These are phyloP conservation scores for Plicaturopsis crispa DNA, from an alignment of 768 basidiomycete genomes.

Conservation along the genomic window DNA sequence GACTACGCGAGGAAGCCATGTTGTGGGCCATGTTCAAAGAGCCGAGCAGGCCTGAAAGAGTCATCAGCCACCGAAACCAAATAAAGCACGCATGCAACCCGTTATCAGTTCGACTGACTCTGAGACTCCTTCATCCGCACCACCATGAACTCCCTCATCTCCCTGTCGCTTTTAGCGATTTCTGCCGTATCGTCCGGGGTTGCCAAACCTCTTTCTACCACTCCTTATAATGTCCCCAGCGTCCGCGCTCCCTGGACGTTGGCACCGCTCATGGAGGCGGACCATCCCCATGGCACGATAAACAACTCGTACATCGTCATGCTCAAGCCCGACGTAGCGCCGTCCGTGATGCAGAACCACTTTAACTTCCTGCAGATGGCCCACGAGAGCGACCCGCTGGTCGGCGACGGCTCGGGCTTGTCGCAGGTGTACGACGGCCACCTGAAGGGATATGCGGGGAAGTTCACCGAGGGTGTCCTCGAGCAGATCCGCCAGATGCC, in stretches of 20 bases:
- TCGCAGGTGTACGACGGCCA: constrained; percentile 73
- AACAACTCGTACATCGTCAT: constrained; percentile 95
- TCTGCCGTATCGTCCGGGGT: constrained; percentile 25
- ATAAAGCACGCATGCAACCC: too few relatives aligned
- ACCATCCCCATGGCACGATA: constrained; percentile 65
- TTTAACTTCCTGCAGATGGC: constrained; percentile 65
- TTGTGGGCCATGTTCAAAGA: too few relatives aligned
- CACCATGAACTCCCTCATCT: constrained; percentile 26
- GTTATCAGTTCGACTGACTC: too few relatives aligned
- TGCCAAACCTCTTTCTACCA: constrained; percentile 39
- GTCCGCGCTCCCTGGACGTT: constrained; percentile 37
- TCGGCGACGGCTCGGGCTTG: constrained; percentile 41
- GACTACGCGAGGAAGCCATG: too few relatives aligned
- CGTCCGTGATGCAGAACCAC: constrained; percentile 61
- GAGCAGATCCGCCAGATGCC: constrained; percentile 74
- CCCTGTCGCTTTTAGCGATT: constrained; percentile 27
- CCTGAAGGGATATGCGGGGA: constrained; percentile 75
- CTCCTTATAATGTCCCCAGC: constrained; percentile 21
- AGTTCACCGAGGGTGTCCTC: constrained; percentile 62
- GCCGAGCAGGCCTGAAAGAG: too few relatives aligned
- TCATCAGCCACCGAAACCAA: too few relatives aligned
- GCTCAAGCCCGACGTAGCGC: constrained; percentile 63
- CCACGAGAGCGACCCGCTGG: constrained; percentile 48
- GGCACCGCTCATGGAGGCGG: constrained; percentile 52
- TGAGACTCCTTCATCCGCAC: too few relatives aligned